A percentile compares a stretch with the other conserved stretches of the same genome.
phyloP scores from a whole-genome alignment of 2,329 filamentous ascomycete genomes.

The Penicillium verrucosum region DNA sequence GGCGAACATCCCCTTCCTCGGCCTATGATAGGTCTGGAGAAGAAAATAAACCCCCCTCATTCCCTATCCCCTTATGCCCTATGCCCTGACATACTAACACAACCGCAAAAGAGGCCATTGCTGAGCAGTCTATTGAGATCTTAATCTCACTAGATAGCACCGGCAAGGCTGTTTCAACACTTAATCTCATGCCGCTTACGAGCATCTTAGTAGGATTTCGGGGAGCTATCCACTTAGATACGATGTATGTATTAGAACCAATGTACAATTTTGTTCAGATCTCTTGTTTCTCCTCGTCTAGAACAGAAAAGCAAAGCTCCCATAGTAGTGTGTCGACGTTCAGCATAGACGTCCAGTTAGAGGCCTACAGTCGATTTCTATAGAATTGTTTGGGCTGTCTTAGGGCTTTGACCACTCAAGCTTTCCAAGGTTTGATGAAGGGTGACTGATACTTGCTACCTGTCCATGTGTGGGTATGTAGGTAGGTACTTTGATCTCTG shows the following conservation, averaged over 20 bases:
- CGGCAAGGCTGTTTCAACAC: conserved; percentile 28
- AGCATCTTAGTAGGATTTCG: not conserved
- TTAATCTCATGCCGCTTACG: conserved; percentile 14
- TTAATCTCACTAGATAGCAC: conserved; percentile 7
- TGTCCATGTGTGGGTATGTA: not conserved
- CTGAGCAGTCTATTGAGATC: conserved; percentile 4
- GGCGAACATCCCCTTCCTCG: not conserved
- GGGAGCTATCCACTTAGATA: conserved; percentile 9
- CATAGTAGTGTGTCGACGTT: not conserved
- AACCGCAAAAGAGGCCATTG: conserved; percentile 8
- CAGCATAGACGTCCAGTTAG: not conserved
- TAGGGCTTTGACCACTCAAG: not conserved
- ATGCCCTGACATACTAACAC: conserved; percentile 9
- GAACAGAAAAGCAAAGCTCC: not conserved
- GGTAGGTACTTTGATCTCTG: not conserved
- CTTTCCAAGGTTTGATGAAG: not conserved
- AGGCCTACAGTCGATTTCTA: not conserved
- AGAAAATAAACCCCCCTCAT: not conserved
- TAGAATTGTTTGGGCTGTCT: not conserved
- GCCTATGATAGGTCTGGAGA: not conserved
- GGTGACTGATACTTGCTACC: not conserved
- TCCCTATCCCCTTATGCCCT: not conserved
- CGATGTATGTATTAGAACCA: conserved; percentile 9
- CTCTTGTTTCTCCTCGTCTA: not conserved
- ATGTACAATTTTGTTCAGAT: conserved; percentile 6